phyloP scores from a whole-genome alignment of 2,329 filamentous ascomycete genomes.

The Apiospora koreana region DNA sequence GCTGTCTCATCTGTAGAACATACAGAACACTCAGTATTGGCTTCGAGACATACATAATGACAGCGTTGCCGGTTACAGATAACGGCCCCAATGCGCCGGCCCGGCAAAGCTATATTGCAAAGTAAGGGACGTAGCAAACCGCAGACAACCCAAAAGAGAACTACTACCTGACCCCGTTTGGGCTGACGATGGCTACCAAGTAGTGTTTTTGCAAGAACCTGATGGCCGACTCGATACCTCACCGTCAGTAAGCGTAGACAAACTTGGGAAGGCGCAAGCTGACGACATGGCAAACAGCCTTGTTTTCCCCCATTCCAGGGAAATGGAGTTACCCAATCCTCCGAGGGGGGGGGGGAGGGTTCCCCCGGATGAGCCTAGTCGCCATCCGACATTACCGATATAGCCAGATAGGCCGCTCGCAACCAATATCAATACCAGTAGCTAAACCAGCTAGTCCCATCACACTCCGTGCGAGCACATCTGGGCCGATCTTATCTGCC shows the following conservation, averaged over 20 bases:
- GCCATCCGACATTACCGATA: neutral
- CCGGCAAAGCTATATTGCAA: neutral
- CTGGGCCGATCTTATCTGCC: neutral
- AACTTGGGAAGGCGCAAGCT: neutral
- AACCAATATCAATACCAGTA: neutral
- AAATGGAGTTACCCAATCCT: neutral
- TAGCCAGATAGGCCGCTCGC: neutral
- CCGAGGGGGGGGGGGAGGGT: neutral
- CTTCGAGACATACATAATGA: neutral
- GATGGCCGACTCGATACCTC: neutral
- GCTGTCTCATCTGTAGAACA: conserved; percentile 1
- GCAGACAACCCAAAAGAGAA: neutral
- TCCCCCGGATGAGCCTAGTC: neutral
- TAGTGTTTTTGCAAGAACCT: neutral
- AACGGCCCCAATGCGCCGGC: neutral
- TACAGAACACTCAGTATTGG: neutral
- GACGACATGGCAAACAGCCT: neutral
- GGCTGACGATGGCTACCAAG: neutral
- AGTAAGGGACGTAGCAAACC: neutral
- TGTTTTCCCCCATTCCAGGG: neutral
- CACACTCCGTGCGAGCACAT: neutral
- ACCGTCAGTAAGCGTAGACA: neutral
- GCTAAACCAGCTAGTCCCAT: neutral
- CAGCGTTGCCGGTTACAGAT: neutral
- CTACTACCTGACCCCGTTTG: neutral